Conservation (phyloP, 1,284 basidiomycete species). For the Porphyrellus sp. region DNA sequence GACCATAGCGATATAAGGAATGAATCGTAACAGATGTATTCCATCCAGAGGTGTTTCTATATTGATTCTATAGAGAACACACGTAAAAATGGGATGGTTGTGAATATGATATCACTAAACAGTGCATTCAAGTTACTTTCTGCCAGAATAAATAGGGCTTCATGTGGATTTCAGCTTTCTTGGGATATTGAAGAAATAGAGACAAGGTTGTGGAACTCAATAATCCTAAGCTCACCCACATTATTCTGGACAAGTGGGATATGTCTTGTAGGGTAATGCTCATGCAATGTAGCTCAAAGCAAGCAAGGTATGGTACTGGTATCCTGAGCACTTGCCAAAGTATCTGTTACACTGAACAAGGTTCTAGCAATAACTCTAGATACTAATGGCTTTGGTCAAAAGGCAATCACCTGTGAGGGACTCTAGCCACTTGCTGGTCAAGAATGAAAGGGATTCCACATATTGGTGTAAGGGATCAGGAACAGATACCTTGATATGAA, state of each 20-base stretch:
- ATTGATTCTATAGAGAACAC: conserved; percentile 80
- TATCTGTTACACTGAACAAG: no score
- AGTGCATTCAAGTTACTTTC: conserved; percentile 39
- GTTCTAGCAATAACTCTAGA: no score
- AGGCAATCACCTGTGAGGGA: no score
- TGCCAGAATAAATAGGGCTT: not conserved
- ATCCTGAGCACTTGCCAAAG: no score
- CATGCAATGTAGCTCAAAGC: conserved; percentile 71
- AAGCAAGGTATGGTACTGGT: no score
- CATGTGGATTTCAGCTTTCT: conserved; percentile 36
- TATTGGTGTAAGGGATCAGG: no score
- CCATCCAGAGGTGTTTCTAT: conserved; percentile 69
- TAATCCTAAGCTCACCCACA: conserved; percentile 79
- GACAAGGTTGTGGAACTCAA: conserved; percentile 66
- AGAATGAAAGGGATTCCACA: no score
- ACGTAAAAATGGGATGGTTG: conserved; percentile 53
- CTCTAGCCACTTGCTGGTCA: no score
- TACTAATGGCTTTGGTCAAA: no score
- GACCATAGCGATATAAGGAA: no score
- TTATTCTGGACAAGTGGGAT: conserved; percentile 79
- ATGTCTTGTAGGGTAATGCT: conserved; percentile 66
- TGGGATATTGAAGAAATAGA: conserved; percentile 61
- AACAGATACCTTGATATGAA: no score
- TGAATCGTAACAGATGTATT: no score
- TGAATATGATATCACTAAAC: conserved; percentile 50